These are phyloP conservation scores for Dunaliella sp. DNA, from an alignment of 139 green algal genomes.

Conservation along the genomic window DNA sequence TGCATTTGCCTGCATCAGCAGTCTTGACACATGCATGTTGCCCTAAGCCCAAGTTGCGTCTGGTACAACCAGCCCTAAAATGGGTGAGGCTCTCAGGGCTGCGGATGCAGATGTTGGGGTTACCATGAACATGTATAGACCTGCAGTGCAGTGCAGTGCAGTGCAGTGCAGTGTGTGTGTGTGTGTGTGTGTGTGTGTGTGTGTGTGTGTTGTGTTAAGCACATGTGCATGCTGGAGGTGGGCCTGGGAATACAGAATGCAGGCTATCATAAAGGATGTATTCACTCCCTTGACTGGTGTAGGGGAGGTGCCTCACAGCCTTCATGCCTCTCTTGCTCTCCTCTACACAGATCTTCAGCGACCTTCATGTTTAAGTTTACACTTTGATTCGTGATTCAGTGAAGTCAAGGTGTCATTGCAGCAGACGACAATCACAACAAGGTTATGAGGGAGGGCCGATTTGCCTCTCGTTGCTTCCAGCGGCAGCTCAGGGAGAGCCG, in stretches of 20 bases:
- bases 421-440: neutral
- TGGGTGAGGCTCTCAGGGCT: neutral
- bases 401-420: neutral
- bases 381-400: too few relatives aligned
- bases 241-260: neutral
- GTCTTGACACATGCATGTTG: too few relatives aligned
- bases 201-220: neutral
- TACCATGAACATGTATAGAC: slow-evolving; percentile 26
- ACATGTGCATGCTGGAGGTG: neutral
- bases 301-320: neutral
- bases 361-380: too few relatives aligned
- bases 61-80: neutral
- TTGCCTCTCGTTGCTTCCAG: neutral
- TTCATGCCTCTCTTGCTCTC: too few relatives aligned
- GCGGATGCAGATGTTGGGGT: slow-evolving; percentile 18
- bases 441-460: neutral
- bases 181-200: too few relatives aligned
- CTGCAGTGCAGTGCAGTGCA: neutral
- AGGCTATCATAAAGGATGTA: neutral
- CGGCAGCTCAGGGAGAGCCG: neutral
- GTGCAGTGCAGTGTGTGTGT: neutral
- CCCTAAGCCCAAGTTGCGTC: neutral
- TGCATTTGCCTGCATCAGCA: too few relatives aligned
- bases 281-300: neutral
- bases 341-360: too few relatives aligned